These are phyloP conservation scores for Hippophae gyantsensis DNA, from an alignment of 306 rosid genomes.

Conservation along the genomic window DNA sequence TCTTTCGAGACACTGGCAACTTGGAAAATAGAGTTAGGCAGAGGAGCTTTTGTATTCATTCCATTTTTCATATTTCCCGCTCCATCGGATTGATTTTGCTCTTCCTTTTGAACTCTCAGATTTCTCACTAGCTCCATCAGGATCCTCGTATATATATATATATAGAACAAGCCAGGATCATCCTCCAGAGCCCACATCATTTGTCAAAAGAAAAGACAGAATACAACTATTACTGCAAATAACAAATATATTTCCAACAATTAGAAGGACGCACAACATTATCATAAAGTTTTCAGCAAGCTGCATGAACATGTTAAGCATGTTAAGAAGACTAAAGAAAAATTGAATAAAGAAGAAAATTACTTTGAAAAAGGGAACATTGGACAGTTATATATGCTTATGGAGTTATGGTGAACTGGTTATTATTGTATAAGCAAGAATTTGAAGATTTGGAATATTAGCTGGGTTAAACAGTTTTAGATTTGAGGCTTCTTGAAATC, in stretches of 20 bases:
- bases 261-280: background rate
- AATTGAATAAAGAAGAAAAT: no score
- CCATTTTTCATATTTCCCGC: constrained; percentile 70
- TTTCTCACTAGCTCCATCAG: constrained; percentile 33
- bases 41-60: constrained; percentile 63
- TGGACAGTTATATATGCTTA: no score
- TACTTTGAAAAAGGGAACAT: no score
- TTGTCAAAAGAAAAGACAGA: constrained; percentile 31
- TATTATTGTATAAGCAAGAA: no score
- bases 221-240: no score
- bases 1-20: constrained; percentile 95
- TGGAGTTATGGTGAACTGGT: background rate
- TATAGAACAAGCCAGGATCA: constrained; percentile 57
- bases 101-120: constrained; percentile 49
- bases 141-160: constrained; percentile 45
- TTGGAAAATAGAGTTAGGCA: constrained; percentile 85
- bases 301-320: no score
- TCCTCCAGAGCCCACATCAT: constrained; percentile 99
- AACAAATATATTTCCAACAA: constrained; percentile 4
- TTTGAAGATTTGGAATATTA: no score
- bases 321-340: no score
- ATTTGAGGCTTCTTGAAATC: no score
- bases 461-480: no score
- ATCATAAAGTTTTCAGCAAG: background rate
- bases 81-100: constrained; percentile 63